Conservation (phyloP, 2,329 filamentous ascomycete genomes). For the Colletotrichum musicola region DNA sequence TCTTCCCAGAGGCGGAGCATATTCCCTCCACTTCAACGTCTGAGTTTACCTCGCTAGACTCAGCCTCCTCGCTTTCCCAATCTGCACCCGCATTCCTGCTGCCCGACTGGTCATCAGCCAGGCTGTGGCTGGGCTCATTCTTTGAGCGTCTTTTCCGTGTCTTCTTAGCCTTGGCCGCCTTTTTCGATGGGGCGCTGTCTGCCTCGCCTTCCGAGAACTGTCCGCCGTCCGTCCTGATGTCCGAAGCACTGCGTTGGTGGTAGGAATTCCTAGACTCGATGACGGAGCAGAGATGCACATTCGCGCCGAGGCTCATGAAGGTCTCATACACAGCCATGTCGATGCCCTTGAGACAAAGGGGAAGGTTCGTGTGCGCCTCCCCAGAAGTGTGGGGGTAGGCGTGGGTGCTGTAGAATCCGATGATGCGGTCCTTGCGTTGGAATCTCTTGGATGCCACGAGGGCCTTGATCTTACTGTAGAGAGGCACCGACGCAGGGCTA, state of each 20-base stretch:
- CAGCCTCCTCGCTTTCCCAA: too few species aligned
- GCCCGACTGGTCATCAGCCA: too few species aligned
- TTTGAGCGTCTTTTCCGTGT: background rate
- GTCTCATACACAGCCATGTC: constrained; percentile 2
- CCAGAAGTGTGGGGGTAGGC: background rate
- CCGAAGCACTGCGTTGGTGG: fast-evolving
- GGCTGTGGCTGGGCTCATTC: too few species aligned
- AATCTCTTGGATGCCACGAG: background rate
- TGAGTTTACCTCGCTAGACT: too few species aligned
- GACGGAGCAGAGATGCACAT: background rate
- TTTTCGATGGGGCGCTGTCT: background rate
- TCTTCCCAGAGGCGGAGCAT: too few species aligned
- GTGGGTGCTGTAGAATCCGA: background rate
- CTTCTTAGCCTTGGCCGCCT: background rate
- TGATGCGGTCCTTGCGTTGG: background rate
- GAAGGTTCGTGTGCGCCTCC: background rate
- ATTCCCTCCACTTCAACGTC: too few species aligned
- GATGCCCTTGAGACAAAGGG: constrained; percentile 3
- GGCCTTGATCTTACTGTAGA: background rate
- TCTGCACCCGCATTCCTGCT: too few species aligned
- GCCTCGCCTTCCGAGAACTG: background rate
- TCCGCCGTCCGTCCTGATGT: background rate
- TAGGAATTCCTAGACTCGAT: background rate
- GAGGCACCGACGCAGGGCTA: background rate
- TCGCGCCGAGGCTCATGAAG: background rate